These are phyloP conservation scores for Ganoderma multipileum DNA, from an alignment of 1,284 basidiomycete species.

Conservation along the genomic window DNA sequence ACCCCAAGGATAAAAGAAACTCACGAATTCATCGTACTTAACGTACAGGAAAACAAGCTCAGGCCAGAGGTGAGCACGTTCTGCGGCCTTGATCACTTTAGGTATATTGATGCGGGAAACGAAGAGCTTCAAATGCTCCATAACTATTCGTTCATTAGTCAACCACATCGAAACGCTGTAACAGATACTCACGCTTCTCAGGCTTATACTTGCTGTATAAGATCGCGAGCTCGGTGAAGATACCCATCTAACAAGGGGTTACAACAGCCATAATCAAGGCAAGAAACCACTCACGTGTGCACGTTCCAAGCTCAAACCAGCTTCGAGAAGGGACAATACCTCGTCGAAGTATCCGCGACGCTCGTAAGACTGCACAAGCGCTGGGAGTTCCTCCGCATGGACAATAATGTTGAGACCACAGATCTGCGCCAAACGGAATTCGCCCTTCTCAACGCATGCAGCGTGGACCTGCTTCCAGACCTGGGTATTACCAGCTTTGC, in stretches of 20 bases:
- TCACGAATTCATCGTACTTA: constrained; percentile 94
- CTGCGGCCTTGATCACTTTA: constrained; percentile 91
- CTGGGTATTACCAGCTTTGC: constrained; percentile 99
- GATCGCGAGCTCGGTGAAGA: constrained; percentile 95
- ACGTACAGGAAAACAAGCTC: constrained; percentile 98
- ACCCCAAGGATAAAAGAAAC: constrained; percentile 36
- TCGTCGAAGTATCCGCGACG: constrained; percentile 95
- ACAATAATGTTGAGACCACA: constrained; percentile 96
- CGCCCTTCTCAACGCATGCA: constrained; percentile 96
- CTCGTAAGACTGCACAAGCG: constrained; percentile 89
- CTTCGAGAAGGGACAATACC: constrained; percentile 90
- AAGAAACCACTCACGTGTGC: constrained; percentile 72
- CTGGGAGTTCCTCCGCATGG: constrained; percentile 92
- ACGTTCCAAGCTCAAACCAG: constrained; percentile 93
- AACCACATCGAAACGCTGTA: background rate
- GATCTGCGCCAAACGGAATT: constrained; percentile 98
- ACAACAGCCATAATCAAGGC: constrained; percentile 1
- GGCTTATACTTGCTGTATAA: constrained; percentile 97
- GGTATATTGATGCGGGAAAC: constrained; percentile 97
- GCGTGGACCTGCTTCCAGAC: constrained; percentile 99
- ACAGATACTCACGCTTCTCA: constrained; percentile 76
- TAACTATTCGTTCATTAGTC: constrained; percentile 58
- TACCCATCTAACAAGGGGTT: constrained; percentile 68
- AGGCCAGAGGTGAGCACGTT: constrained; percentile 99
- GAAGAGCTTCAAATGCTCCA: constrained; percentile 99